Percentiles rank a stretch among this genome's conserved stretches.
Evolutionary conservation across 108 stramenopile species (phyloP).

Genomic region (Nitzschia sp.): DNA sequence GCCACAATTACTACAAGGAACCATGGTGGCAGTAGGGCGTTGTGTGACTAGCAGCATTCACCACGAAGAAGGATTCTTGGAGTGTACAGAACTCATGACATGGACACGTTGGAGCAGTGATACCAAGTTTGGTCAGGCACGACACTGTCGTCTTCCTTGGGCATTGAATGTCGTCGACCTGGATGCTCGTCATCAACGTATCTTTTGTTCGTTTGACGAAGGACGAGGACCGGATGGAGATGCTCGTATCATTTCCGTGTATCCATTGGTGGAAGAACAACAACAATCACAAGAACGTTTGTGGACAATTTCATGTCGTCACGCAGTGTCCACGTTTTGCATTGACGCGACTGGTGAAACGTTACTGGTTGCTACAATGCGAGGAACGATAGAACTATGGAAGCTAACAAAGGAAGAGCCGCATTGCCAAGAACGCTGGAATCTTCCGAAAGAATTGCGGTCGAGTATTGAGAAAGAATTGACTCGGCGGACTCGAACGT

Average conservation of each 20-base stretch:
- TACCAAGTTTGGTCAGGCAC: background rate
- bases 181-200: constrained; percentile 37
- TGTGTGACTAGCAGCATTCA: constrained; percentile 23
- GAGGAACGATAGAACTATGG: constrained; percentile 60
- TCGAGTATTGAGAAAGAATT: background rate
- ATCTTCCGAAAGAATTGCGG: background rate
- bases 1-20: background rate
- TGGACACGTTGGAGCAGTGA: constrained; percentile 9
- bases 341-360: constrained; percentile 46
- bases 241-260: constrained; percentile 3
- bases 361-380: constrained; percentile 49
- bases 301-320: constrained; percentile 30
- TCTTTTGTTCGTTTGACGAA: constrained; percentile 32
- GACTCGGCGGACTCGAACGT: background rate
- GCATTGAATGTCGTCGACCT: constrained; percentile 44
- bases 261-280: constrained; percentile 21
- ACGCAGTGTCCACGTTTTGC: constrained; percentile 46
- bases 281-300: constrained; percentile 45
- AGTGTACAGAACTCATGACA: constrained; percentile 1
- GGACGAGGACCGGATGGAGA: background rate
- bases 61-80: no score
- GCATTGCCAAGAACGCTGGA: background rate
- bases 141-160: constrained; percentile 42
- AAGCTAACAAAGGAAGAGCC: constrained; percentile 10
- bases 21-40: constrained; percentile 40